Conservation (phyloP, 2,329 filamentous ascomycete species). For the Fusarium solani-melongenae region DNA sequence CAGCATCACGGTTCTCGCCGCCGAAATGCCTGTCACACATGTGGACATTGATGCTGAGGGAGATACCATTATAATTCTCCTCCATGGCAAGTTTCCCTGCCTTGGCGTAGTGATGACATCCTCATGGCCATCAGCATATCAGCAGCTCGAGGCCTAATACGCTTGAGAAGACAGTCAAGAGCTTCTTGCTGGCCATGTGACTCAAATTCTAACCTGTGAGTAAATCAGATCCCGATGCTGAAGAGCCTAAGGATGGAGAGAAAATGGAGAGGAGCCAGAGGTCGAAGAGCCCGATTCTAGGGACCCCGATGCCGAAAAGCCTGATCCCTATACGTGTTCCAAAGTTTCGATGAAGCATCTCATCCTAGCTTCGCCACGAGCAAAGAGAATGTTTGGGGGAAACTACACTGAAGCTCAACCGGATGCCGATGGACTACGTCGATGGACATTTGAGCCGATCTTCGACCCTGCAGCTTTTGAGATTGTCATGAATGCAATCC, state of each 20-base stretch:
- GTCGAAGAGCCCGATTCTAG: neutral
- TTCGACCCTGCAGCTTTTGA: no score
- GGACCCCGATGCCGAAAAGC: no score
- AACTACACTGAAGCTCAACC: neutral
- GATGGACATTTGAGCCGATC: neutral
- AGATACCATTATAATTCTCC: neutral
- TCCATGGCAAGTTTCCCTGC: rapidly evolving
- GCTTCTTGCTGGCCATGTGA: neutral
- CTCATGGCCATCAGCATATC: rapidly evolving
- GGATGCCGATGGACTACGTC: neutral
- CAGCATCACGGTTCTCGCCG: rapidly evolving
- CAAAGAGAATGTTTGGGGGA: neutral
- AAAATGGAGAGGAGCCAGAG: neutral
- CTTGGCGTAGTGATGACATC: neutral
- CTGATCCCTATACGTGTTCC: neutral
- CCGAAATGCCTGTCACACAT: neutral
- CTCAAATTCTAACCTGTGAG: neutral
- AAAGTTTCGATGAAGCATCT: constrained; percentile 17
- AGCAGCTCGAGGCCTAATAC: neutral
- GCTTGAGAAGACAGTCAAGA: neutral
- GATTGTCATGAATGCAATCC: neutral
- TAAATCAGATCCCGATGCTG: neutral
- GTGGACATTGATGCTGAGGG: neutral
- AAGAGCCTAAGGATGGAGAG: neutral
- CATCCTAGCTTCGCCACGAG: neutral